phyloP scores from a whole-genome alignment of 1,139 yeast species.

The Candida sanyaensis region DNA sequence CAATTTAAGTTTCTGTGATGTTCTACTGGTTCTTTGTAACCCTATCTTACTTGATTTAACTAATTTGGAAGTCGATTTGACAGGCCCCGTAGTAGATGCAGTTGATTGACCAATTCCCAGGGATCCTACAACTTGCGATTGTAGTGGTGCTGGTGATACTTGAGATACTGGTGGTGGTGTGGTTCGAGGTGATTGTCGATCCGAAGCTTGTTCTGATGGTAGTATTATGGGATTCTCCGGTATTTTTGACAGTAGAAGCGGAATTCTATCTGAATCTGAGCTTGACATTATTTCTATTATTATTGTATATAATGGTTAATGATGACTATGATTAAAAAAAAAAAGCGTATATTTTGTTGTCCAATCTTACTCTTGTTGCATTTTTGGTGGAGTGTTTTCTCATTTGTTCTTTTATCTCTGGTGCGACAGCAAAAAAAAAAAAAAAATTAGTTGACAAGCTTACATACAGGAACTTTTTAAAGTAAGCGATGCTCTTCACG shows the following conservation, averaged over 20 bases:
- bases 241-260: constrained; percentile 20
- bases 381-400: not conserved
- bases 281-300: constrained; percentile 2
- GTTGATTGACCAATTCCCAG: not conserved
- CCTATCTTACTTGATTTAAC: constrained; percentile 56
- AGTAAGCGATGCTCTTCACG: constrained; percentile 5
- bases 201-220: constrained; percentile 6
- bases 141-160: not conserved
- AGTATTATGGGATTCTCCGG: constrained; percentile 33
- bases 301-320: not conserved
- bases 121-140: too few relatives aligned
- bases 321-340: not conserved
- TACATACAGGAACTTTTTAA: constrained; percentile 1
- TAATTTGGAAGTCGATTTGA: constrained; percentile 25
- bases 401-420: not conserved
- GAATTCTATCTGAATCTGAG: constrained; percentile 18
- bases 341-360: too few relatives aligned
- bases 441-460: not conserved
- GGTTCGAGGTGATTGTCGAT: not conserved
- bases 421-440: not conserved
- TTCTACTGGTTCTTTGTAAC: constrained; percentile 85
- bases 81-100: constrained; percentile 2
- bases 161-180: constrained; percentile 5
- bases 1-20: constrained; percentile 82
- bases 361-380: too few relatives aligned